Conservation (phyloP, 2,329 filamentous ascomycete genomes). For the Fusarium kyushuense region DNA sequence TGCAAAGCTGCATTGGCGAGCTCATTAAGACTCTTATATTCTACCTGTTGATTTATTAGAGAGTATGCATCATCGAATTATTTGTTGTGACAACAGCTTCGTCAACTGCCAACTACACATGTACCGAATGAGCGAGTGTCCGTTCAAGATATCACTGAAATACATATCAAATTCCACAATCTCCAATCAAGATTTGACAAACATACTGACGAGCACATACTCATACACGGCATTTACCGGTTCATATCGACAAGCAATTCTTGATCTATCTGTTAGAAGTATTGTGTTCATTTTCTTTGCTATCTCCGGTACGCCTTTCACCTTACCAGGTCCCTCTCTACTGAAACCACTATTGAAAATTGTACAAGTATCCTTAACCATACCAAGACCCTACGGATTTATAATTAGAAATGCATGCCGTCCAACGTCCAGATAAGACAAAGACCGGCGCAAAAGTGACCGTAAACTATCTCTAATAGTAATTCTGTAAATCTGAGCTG, state of each 20-base stretch:
- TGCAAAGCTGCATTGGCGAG: too few relatives aligned
- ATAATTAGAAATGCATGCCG: slow-evolving; percentile 15
- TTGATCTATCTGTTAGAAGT: slow-evolving; percentile 11
- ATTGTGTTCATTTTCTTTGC: slow-evolving; percentile 19
- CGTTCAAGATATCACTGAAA: neutral
- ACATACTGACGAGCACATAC: neutral
- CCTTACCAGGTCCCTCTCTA: slow-evolving; percentile 9
- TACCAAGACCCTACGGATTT: neutral
- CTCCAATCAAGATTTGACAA: neutral
- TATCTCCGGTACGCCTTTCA: slow-evolving; percentile 40
- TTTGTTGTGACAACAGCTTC: too few relatives aligned
- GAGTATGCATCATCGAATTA: too few relatives aligned
- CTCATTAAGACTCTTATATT: too few relatives aligned
- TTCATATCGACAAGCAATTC: neutral
- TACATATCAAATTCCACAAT: neutral
- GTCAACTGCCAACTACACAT: neutral
- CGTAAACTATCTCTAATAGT: slow-evolving; percentile 44
- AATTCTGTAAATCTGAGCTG: slow-evolving; percentile 45
- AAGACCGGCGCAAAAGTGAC: neutral
- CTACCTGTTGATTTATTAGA: too few relatives aligned
- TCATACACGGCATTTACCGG: neutral
- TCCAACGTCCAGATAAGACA: slow-evolving; percentile 18
- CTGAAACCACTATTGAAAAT: slow-evolving; percentile 13
- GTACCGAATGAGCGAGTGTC: neutral
- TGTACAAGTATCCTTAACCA: slow-evolving; percentile 2